These are phyloP conservation scores for Trichoderma sp. DNA, from an alignment of 2,329 filamentous ascomycete genomes.

Conservation along the genomic window DNA sequence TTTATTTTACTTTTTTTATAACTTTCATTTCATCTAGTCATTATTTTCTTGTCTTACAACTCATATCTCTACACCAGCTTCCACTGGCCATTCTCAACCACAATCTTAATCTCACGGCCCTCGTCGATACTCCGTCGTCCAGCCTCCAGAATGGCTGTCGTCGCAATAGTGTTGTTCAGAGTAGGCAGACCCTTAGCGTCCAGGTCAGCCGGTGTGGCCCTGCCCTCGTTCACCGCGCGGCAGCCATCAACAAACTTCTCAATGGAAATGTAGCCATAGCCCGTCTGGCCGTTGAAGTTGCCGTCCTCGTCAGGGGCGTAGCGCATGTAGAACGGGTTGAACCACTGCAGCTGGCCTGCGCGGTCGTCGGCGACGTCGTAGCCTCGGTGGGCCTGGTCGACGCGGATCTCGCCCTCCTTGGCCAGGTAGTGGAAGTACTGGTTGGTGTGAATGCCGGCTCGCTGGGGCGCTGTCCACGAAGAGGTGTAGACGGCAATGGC, in stretches of 20 bases:
- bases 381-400: conserved; percentile 90
- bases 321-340: conserved; percentile 94
- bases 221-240: conserved; percentile 71
- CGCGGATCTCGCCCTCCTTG: conserved; percentile 75
- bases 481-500: conserved; percentile 91
- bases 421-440: conserved; percentile 97
- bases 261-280: conserved; percentile 91
- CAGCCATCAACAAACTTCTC: conserved; percentile 95
- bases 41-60: background rate
- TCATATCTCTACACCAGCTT: conserved; percentile 49
- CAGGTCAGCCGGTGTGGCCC: conserved; percentile 68
- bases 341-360: conserved; percentile 70
- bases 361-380: conserved; percentile 91
- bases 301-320: conserved; percentile 93
- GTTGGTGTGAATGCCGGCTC: conserved; percentile 91
- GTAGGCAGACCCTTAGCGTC: conserved; percentile 81
- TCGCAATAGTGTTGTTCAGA: conserved; percentile 83
- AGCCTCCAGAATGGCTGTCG: conserved; percentile 86
- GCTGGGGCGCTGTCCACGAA: conserved; percentile 90
- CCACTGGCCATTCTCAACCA: conserved; percentile 64
- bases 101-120: conserved; percentile 72
- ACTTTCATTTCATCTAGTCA: conserved; percentile 13
- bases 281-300: conserved; percentile 86
- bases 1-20: background rate
- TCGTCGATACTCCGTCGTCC: conserved; percentile 83